Conservation (phyloP, 169 alveolate genomes). For the Haemoproteus tartakovskyi region DNA sequence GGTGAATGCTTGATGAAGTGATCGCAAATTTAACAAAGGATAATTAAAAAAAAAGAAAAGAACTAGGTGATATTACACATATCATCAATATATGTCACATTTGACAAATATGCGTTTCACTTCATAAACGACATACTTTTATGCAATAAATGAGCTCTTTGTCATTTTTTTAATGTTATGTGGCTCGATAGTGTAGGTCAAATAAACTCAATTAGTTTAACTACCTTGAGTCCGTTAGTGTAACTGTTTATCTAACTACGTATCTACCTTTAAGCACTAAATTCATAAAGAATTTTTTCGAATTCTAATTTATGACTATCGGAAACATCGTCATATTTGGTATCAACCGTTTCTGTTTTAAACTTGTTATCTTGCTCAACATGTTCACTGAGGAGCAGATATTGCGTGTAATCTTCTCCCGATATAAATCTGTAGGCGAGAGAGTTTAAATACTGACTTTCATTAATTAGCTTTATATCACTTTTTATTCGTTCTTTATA, state of each 20-base stretch:
- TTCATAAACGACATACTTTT: too few relatives aligned
- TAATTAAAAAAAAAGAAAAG: neutral
- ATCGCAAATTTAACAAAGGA: too few relatives aligned
- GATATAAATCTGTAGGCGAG: slow-evolving; percentile 43
- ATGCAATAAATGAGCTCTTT: too few relatives aligned
- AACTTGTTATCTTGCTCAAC: slow-evolving; percentile 21
- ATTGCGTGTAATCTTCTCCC: slow-evolving; percentile 50
- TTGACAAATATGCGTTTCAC: too few relatives aligned
- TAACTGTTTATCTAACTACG: neutral
- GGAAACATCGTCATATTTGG: slow-evolving; percentile 32
- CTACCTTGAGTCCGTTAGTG: too few relatives aligned
- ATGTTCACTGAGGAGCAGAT: slow-evolving; percentile 29
- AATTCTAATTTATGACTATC: slow-evolving; percentile 33
- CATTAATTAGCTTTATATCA: slow-evolving; percentile 46
- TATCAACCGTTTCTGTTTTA: slow-evolving; percentile 5
- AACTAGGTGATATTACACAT: too few relatives aligned
- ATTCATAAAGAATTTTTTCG: slow-evolving; percentile 25
- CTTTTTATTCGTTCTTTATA: slow-evolving; percentile 50
- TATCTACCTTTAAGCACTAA: slow-evolving; percentile 43
- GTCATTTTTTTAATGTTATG: too few relatives aligned
- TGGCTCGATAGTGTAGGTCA: too few relatives aligned
- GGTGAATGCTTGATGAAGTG: too few relatives aligned
- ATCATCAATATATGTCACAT: too few relatives aligned
- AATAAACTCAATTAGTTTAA: too few relatives aligned
- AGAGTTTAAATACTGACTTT: slow-evolving; percentile 42